phyloP scores from a whole-genome alignment of 225 moss, liverwort and hornwort genomes.

The Lunularia cruciata region DNA sequence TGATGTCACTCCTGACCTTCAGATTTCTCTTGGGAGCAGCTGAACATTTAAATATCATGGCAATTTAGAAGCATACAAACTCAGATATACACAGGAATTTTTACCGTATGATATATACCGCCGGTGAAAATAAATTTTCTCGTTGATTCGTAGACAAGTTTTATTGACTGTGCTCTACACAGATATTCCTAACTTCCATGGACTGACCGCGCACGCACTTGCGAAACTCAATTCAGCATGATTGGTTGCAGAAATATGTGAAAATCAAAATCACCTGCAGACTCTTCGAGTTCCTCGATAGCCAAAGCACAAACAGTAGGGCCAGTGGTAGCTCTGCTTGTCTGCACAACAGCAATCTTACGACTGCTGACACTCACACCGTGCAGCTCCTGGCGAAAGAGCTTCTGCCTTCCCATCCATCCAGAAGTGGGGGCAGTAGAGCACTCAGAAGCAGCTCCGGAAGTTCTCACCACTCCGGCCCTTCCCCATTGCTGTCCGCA shows the following conservation, averaged over 20 bases:
- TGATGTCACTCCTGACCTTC: slow-evolving; percentile 45
- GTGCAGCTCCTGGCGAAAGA: slow-evolving; percentile 30
- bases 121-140: too few relatives aligned
- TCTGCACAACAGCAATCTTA: not conserved
- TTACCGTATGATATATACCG: too few relatives aligned
- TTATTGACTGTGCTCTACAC: too few relatives aligned
- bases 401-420: slow-evolving; percentile 13
- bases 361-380: slow-evolving; percentile 17
- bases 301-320: slow-evolving; percentile 48
- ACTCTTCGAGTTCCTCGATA: slow-evolving; percentile 56
- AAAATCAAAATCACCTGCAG: not conserved
- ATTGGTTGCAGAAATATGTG: too few relatives aligned
- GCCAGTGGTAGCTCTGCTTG: not conserved
- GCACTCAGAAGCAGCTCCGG: slow-evolving; percentile 6
- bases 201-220: too few relatives aligned
- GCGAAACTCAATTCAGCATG: too few relatives aligned
- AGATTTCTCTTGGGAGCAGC: not conserved
- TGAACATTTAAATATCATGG: not conserved
- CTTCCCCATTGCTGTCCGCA: slow-evolving; percentile 14
- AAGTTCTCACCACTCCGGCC: slow-evolving; percentile 10
- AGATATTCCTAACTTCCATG: too few relatives aligned
- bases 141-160: too few relatives aligned
- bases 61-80: too few relatives aligned
- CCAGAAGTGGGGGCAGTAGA: slow-evolving; percentile 1
- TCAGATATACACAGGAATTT: too few relatives aligned